Evolutionary conservation across 306 rosid species (phyloP), one percentile per base, ranked within the genome.

Genomic region (Rosa lucieae): DNA sequence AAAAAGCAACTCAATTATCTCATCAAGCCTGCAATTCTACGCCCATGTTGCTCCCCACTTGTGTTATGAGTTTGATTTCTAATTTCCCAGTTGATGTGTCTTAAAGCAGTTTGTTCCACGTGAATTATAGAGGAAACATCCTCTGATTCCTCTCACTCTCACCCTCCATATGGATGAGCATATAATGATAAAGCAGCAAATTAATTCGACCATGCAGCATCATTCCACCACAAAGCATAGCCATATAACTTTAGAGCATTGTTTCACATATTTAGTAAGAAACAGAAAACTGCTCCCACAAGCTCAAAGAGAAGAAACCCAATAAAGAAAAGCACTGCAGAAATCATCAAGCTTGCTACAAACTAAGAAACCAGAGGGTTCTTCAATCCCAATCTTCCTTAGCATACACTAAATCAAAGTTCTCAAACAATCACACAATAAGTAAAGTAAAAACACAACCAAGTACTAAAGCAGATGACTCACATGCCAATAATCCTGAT

Each of bases 401-500:
- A 73, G 10, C 29, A 51, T 49, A 29, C 20, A 51, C 13, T 3
- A 53, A 72, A 17, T 40, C 42, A 59, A 59, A 61, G 39, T 29
- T 44, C 9, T 49, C 15, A 68, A 26, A 1, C 4, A 70, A 56
- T 23, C 21, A 39, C 15, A 67, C 6, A 14, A n/a, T 37, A 72
- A 12, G 17, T 56, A 0, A 10, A 74, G 6, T 29, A 43, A 3
- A 56, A 72, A 17, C 32, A 67, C 3, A 44, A 67, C 56, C n/a
- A 70, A 75, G 44, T 32, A 18, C 49, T 35, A 73, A 48, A 47
- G 10, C 5, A 1, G 51, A 75, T 12, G 74, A 92, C 98, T 93
- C 82, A 95, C 99, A 51, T 93, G 99, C 98, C 97, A 95, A 87
- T 90, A 95, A 83, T 95, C 94, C 21, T 87, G 89, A 82, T 91